phyloP scores from a whole-genome alignment of 371 early-diverging fungal species.

The Actinomortierella wolfii region DNA sequence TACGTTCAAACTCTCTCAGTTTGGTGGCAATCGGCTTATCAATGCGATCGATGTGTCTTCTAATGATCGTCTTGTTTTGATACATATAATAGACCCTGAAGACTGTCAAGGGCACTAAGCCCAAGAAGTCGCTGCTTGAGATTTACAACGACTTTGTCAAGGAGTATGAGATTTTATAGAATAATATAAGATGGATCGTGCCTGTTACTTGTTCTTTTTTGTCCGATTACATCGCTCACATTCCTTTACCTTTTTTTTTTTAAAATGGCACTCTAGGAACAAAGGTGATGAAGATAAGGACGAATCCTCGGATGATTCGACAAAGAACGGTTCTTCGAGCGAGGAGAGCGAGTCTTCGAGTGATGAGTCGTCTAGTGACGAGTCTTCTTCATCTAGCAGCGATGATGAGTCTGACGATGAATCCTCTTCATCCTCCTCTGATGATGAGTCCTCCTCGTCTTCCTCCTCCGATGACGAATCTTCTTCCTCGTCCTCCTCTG shows the following conservation, averaged over 20 bases:
- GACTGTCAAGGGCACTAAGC: slow-evolving; percentile 19
- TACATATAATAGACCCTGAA: slow-evolving; percentile 27
- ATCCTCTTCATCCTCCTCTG: slow-evolving; percentile 21
- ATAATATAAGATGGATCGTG: no score
- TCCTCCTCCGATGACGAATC: slow-evolving; percentile 27
- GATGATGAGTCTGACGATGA: slow-evolving; percentile 2
- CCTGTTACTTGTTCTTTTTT: neutral
- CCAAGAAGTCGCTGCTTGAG: slow-evolving; percentile 32
- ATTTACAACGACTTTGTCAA: slow-evolving; percentile 18
- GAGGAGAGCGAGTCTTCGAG: slow-evolving; percentile 6
- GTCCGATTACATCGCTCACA: neutral
- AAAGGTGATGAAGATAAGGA: no score
- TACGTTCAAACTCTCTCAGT: slow-evolving; percentile 3
- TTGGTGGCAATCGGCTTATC: neutral
- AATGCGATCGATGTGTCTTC: neutral
- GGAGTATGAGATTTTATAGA: neutral
- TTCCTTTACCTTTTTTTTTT: neutral
- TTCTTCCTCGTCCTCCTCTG: slow-evolving; percentile 28
- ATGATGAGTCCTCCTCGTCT: neutral
- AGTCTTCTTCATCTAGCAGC: slow-evolving; percentile 10
- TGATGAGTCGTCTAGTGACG: slow-evolving; percentile 8
- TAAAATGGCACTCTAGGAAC: neutral
- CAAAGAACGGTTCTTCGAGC: neutral
- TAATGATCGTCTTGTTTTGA: neutral
- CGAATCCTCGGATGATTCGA: no score